Evolutionary conservation across 768 basidiomycete genomes (phyloP), one percentile per base, ranked within the genome.

Genomic region (Tricholoma sp.): DNA sequence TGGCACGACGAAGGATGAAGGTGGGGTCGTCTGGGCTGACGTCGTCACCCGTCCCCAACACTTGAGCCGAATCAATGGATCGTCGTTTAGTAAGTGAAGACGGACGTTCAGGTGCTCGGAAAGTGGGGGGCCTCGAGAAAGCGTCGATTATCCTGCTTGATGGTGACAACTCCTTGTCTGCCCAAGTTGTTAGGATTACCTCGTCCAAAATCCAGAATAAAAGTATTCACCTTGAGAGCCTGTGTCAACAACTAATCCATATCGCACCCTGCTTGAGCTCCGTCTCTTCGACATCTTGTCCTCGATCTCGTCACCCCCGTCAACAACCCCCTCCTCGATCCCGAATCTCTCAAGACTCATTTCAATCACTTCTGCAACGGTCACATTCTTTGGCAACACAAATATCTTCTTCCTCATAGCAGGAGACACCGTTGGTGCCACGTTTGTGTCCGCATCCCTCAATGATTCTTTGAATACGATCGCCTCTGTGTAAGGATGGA

Each of bases 301-400:
- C 70, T 99, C 97, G 1, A 99, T 83, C 65, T 98, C 96, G 68
- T 99, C 97, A 1, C 97, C 97, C 2, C 97, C 97, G 68, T 98
- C 95, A 2, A 98, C 96, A 1, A 99, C 94, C n/a, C 95, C 97
- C 37, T 97, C 96, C 34, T 83, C 75, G 55, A 99, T 97, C 2
- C 97, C 97, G 66, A 98, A 98, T 56, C 94, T 74, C 66, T 98
- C 97, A 59, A 99, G 68, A 5, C 88, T 90, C 36, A 91, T 76
- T 69, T 99, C 97, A 37, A 97, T 93, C 12, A 95, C 94, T 70
- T 99, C 97, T 0, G 94, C 92, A 3, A 98, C 97, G 0, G 93
- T 98, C 34, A 90, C 86, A 64, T 97, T 98, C 71, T 92, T 89
- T 1, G 96, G 92, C 72, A 98, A 88, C 59, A 90, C 83, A 68